phyloP scores from a whole-genome alignment of 306 rosid genomes.

The Quercus mongolica region DNA sequence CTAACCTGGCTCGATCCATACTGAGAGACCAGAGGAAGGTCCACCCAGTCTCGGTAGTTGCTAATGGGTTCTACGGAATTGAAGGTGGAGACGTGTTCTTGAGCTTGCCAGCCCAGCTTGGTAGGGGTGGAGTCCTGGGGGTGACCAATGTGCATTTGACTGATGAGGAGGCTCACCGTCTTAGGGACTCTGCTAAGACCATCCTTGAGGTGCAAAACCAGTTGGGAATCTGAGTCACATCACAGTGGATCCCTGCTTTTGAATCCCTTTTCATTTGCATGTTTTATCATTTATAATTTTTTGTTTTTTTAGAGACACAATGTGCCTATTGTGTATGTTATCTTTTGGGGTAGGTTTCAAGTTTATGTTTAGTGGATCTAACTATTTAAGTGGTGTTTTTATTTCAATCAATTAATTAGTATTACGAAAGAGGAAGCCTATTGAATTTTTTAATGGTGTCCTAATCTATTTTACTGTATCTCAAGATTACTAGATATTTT shows the following conservation, averaged over 20 bases:
- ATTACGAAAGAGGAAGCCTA: no score
- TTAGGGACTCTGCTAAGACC: conserved; percentile 65
- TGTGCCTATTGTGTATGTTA: no score
- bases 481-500: no score
- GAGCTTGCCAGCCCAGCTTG: conserved; percentile 82
- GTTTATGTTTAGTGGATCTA: no score
- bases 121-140: conserved; percentile 74
- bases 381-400: no score
- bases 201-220: conserved; percentile 59
- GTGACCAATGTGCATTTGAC: conserved; percentile 73
- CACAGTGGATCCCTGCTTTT: background rate
- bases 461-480: no score
- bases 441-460: no score
- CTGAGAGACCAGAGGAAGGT: conserved; percentile 78
- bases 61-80: conserved; percentile 67
- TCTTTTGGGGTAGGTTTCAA: no score
- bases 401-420: no score
- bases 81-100: conserved; percentile 72
- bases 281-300: no score
- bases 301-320: no score
- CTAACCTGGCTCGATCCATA: conserved; percentile 55
- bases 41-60: conserved; percentile 78
- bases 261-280: background rate
- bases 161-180: conserved; percentile 48
- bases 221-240: conserved; percentile 40